Percentiles rank a stretch among this genome's conserved stretches.
phyloP scores from a whole-genome alignment of 768 basidiomycete genomes.

The Chiua virens region DNA sequence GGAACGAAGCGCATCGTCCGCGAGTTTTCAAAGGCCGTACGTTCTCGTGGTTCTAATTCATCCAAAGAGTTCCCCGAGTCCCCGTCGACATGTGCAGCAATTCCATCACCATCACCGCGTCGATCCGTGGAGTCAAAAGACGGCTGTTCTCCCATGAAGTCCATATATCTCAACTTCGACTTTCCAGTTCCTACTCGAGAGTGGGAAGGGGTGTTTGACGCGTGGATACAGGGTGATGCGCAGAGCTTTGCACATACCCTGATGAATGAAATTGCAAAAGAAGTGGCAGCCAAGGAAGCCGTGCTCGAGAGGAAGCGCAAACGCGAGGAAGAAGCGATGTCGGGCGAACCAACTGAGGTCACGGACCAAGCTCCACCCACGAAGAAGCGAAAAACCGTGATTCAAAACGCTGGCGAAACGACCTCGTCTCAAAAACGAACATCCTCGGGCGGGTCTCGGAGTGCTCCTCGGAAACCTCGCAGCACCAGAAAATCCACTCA shows the following conservation, averaged over 20 bases:
- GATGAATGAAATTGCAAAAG: conserved; percentile 56
- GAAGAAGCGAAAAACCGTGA: conserved; percentile 26
- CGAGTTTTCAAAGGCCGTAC: conserved; percentile 81
- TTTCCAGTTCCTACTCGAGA: conserved; percentile 83
- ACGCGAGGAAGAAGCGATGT: conserved; percentile 48
- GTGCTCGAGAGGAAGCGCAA: conserved; percentile 55
- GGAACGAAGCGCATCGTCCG: conserved; percentile 91
- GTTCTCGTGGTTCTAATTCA: conserved; percentile 43
- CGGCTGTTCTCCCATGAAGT: conserved; percentile 56
- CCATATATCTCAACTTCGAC: conserved; percentile 83
- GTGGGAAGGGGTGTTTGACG: conserved; percentile 90
- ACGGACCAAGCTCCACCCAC: conserved; percentile 15
- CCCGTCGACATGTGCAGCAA: conserved; percentile 32
- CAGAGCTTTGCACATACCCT: conserved; percentile 72
- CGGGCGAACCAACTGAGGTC: conserved; percentile 12
- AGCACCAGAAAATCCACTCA: conserved; percentile 12
- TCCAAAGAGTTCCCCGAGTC: conserved; percentile 31
- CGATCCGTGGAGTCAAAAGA: conserved; percentile 36
- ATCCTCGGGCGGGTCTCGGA: conserved; percentile 21
- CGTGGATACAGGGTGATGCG: conserved; percentile 86
- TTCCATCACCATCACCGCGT: conserved; percentile 51
- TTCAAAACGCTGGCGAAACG: conserved; percentile 10
- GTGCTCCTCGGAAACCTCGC: conserved; percentile 34
- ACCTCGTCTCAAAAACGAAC: conserved; percentile 22
- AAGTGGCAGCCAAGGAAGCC: conserved; percentile 52